Percentiles rank a stretch among this genome's conserved stretches.
phyloP scores from a whole-genome alignment of 192 early-diverging fungal genomes.

The Backusella westeae region DNA sequence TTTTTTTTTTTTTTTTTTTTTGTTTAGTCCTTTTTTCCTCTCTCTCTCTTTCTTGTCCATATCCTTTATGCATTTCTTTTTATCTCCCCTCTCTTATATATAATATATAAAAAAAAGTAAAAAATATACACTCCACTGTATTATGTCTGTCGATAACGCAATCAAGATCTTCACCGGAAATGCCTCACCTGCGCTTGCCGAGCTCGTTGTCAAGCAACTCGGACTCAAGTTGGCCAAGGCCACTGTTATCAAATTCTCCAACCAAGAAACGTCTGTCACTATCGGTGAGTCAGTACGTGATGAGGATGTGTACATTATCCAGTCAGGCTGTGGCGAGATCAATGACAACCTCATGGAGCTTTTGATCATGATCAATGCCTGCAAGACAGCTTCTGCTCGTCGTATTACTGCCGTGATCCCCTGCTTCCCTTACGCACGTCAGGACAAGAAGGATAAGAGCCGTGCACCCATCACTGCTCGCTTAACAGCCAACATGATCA shows the following conservation, averaged over 20 bases:
- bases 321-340: slow-evolving; percentile 82
- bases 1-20: background rate
- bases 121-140: background rate
- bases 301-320: slow-evolving; percentile 94
- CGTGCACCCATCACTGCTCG: slow-evolving; percentile 95
- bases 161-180: slow-evolving; percentile 98
- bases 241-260: slow-evolving; percentile 93
- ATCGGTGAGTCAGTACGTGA: slow-evolving; percentile 91
- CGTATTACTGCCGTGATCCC: slow-evolving; percentile 95
- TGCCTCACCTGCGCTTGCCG: slow-evolving; percentile 88
- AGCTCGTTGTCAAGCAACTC: slow-evolving; percentile 88
- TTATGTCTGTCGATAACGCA: slow-evolving; percentile 63
- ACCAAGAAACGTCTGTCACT: slow-evolving; percentile 79
- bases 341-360: slow-evolving; percentile 97
- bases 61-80: background rate
- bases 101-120: background rate
- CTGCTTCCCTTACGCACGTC: slow-evolving; percentile 96
- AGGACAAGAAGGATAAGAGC: slow-evolving; percentile 98
- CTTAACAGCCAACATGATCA: slow-evolving; percentile 91
- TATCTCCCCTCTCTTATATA: background rate
- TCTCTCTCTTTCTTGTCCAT: background rate
- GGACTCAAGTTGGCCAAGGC: slow-evolving; percentile 89
- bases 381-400: slow-evolving; percentile 84
- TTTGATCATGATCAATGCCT: slow-evolving; percentile 96
- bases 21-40: background rate